Evolutionary conservation across 257 asterid species (phyloP), one percentile per base, ranked within the genome.

Genomic region (Fraxinus anomala): DNA sequence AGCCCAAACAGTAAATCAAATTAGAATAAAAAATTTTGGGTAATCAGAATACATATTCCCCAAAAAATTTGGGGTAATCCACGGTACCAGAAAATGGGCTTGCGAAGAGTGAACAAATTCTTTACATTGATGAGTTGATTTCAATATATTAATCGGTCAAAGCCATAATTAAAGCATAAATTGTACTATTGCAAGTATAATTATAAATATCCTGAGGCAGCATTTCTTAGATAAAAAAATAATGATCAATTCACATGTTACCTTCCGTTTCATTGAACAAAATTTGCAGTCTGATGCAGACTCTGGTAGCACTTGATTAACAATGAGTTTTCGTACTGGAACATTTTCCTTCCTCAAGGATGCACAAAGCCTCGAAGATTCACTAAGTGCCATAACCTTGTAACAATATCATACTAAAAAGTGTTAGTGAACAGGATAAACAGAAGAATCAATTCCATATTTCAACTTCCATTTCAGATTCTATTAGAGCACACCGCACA

Each of bases 351-450:
- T 91, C 88, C 80, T 73, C 79, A 92, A 82, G 49, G 94, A 89
- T 63, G 92, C 86, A 75, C 96, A 88, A 44, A 92, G 80, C 77
- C 97, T 85, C 26, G 94, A 87, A 71, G 96, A 88, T 80, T 92
- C 97, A 30, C 79, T 85, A 42, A 89, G 77, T n/a, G 96, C 96
- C 97, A 92, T 92, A 66, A 87, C 94, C 96, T 89, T 28, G 66
- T 81, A 74, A 6, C 65, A 54, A 72, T 30, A 61, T 75, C 80
- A 73, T 42, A 54, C 31, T 81, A 68, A 19, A 77, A 70, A 61
- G 40, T 19, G 61, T 65, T 79, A 47, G 56, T 47, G n/a, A 47
- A 47, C 6, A 1, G n/a, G 56, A 3, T 14, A 47, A 47, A 14
- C n/a, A 13, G n/a, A 47, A 47, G 56, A 47, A 47, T 14, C 56